phyloP scores from a whole-genome alignment of 495 filamentous ascomycete genomes.

The Amphirosellinia nigrospora region DNA sequence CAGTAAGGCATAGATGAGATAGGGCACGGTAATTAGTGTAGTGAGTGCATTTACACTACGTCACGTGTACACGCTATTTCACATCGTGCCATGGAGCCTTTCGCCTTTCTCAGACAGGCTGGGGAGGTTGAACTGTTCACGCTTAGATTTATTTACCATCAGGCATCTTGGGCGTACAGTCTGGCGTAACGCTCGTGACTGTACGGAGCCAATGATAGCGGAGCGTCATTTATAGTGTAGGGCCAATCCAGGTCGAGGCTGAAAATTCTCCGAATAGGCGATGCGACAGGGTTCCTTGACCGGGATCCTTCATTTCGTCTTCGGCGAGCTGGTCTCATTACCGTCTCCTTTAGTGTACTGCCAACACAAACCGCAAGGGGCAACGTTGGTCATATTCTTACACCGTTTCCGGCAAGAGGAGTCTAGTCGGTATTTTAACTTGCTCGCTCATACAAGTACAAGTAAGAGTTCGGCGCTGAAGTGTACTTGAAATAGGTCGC shows the following conservation, averaged over 20 bases:
- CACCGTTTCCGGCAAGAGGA: neutral
- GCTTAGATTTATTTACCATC: slow-evolving; percentile 4
- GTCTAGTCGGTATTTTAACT: slow-evolving; percentile 6
- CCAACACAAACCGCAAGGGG: neutral
- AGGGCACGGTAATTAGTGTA: neutral
- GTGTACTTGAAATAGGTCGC: neutral
- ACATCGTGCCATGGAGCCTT: neutral
- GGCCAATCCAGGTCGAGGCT: slow-evolving; percentile 8
- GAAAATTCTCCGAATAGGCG: slow-evolving; percentile 26
- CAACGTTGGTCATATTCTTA: neutral
- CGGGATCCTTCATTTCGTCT: slow-evolving; percentile 13
- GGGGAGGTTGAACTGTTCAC: neutral
- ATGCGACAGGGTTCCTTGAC: slow-evolving; percentile 19
- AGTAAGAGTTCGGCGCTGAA: neutral
- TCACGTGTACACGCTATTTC: slow-evolving; percentile 15
- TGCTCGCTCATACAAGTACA: too few species aligned
- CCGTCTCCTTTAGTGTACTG: slow-evolving; percentile 4
- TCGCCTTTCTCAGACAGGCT: slow-evolving; percentile 4
- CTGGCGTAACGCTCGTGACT: slow-evolving; percentile 6
- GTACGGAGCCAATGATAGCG: slow-evolving; percentile 14
- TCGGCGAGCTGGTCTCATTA: neutral
- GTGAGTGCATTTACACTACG: slow-evolving; percentile 5
- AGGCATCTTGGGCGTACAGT: slow-evolving; percentile 10
- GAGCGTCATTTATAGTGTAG: slow-evolving; percentile 7
- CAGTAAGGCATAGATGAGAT: neutral